Evolutionary conservation across 768 basidiomycete species (phyloP), one percentile per base, ranked within the genome.

Genomic region (Candolleomyces eurysporus): DNA sequence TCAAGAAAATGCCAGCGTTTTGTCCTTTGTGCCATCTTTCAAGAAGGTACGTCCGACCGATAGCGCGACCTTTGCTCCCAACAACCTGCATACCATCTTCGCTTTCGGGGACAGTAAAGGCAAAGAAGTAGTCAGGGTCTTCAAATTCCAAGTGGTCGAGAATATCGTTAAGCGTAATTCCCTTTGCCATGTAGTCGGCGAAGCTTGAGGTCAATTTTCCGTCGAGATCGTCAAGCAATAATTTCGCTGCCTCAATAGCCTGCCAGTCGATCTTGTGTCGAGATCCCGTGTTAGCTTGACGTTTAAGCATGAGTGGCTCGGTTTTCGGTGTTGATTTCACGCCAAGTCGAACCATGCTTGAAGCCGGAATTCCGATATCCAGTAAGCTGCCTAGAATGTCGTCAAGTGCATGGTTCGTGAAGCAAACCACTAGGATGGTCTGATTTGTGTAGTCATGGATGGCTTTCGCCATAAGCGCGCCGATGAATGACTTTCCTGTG

Each of bases 401-500:
- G 62, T 90, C 89, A 0, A 91, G 79, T 0, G 89, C 89, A 50
- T 91, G 89, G 60, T 91, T 91, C 1, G 89, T 91, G 63, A 84
- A 90, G 63, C 88, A 89, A 16, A 88, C 84, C 1, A 90, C 87
- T 4, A 90, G 80, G 19, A 91, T 88, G 0, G 68, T 84, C 55
- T 78, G 74, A 0, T 66, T 17, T 0, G 82, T 82, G 58, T 71
- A 70, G 16, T 83, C 78, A 52, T 88, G 80, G 5, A 89, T 70
- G 5, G 80, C 73, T 64, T 89, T 90, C 0, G 86, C 87, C 0
- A 90, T 71, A 1, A 90, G 75, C 0, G 86, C 86, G 0, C 89
- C 89, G 26, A 90, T 84, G 66, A 89, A 89, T 0, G 87, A 89
- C 60, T 91, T 91, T 0, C 89, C 89, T 0, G 89, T 91, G 0